Percentiles rank a stretch among this genome's conserved stretches.
phyloP scores from a whole-genome alignment of 2,329 filamentous ascomycete species.

The Hymenoscyphus fructigenus region DNA sequence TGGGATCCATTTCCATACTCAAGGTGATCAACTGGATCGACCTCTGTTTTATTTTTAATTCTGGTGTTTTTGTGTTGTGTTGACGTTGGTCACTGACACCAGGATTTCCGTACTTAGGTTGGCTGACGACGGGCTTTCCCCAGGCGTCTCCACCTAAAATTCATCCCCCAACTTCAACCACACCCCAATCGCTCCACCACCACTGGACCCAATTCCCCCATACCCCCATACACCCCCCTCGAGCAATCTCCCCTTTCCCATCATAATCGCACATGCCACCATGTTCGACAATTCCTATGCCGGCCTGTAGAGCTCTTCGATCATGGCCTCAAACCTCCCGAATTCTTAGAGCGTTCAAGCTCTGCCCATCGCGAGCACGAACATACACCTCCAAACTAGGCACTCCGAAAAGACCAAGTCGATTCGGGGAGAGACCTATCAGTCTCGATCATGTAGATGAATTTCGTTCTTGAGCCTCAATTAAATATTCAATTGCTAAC shows the following conservation, averaged over 20 bases:
- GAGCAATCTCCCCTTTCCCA: not conserved
- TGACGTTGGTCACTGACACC: too few species aligned
- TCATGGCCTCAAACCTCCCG: not conserved
- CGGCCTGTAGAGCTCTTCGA: not conserved
- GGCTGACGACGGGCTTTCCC: too few species aligned
- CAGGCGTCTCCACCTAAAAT: too few species aligned
- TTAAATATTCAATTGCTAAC: not conserved
- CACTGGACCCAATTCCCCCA: too few species aligned
- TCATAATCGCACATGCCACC: slow-evolving; percentile 5
- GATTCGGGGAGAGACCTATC: slow-evolving; percentile 37
- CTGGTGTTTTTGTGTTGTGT: too few species aligned
- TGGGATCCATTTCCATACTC: slow-evolving; percentile 25
- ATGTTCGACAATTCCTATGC: slow-evolving; percentile 8
- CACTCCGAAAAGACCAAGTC: slow-evolving; percentile 3
- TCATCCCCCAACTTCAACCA: not conserved
- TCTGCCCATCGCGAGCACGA: not conserved
- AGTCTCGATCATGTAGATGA: slow-evolving; percentile 58
- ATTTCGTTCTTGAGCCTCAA: not conserved
- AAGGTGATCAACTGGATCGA: not conserved
- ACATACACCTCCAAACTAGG: slow-evolving; percentile 3
- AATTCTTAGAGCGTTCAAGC: not conserved
- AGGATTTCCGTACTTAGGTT: too few species aligned
- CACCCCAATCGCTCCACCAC: too few species aligned
- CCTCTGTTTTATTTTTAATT: not conserved
- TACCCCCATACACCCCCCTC: not conserved